These are phyloP conservation scores for Inga leiocalycina DNA, from an alignment of 306 rosid species.

Conservation along the genomic window DNA sequence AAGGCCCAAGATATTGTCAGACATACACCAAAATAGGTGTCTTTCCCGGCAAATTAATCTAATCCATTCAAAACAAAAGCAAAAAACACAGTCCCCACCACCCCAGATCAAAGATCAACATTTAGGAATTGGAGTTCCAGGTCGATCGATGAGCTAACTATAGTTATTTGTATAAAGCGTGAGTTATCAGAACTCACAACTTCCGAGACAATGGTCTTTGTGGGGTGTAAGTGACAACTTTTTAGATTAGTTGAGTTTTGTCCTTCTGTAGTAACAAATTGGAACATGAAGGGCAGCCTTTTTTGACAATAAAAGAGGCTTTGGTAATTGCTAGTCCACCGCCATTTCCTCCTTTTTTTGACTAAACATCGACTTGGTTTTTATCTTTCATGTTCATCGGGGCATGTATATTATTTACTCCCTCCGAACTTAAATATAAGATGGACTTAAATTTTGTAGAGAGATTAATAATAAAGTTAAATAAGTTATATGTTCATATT, in stretches of 20 bases:
- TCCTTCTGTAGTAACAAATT: constrained; percentile 28
- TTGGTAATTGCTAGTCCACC: constrained; percentile 26
- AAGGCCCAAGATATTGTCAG: constrained; percentile 19
- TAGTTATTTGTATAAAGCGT: background rate
- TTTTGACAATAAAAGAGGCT: constrained; percentile 35
- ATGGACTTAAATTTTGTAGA: too few species aligned
- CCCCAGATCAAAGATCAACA: constrained; percentile 10
- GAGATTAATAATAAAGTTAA: too few species aligned
- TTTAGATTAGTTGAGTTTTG: constrained; percentile 41
- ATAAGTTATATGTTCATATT: too few species aligned
- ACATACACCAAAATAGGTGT: background rate
- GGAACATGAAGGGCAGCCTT: constrained; percentile 36
- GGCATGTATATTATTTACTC: background rate
- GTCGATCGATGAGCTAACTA: background rate
- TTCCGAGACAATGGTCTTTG: constrained; percentile 26
- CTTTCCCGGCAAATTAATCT: constrained; percentile 9
- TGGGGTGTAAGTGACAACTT: constrained; percentile 38
- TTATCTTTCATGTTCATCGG: background rate
- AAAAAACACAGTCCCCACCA: background rate
- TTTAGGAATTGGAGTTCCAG: background rate
- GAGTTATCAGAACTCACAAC: background rate
- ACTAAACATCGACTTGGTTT: background rate
- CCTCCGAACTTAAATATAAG: too few species aligned
- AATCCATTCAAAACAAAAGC: constrained; percentile 3
- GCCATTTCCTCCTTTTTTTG: constrained; percentile 28